A percentile compares a stretch with the other conserved stretches of the same genome.
These are phyloP conservation scores for Ilyonectria sp. DNA, from an alignment of 2,329 filamentous ascomycete genomes.

Conservation along the genomic window DNA sequence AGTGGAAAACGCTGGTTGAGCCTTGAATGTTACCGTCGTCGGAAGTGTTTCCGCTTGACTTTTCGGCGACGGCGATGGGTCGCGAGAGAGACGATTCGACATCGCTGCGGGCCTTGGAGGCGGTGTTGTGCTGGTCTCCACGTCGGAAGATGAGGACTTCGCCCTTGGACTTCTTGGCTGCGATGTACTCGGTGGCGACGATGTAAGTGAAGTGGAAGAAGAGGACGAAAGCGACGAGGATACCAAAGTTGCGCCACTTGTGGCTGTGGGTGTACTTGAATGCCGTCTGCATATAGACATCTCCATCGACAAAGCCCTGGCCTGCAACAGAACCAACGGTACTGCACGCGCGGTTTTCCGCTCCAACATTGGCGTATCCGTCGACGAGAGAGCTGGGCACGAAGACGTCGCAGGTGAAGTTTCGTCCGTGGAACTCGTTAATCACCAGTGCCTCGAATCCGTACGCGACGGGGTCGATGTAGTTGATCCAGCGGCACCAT, in stretches of 20 bases:
- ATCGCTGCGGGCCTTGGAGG: conserved; percentile 38
- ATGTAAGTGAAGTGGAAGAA: conserved; percentile 66
- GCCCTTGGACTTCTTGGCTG: conserved; percentile 70
- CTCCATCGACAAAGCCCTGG: conserved; percentile 60
- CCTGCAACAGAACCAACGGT: conserved; percentile 65
- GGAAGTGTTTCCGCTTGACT: conserved; percentile 18
- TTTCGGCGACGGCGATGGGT: conserved; percentile 41
- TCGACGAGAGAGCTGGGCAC: conserved; percentile 46
- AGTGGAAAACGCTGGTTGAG: conserved; percentile 71
- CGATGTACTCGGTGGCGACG: conserved; percentile 62
- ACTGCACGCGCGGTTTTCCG: conserved; percentile 60
- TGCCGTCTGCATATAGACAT: conserved; percentile 61
- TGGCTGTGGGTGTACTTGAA: conserved; percentile 65
- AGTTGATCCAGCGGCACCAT: conserved; percentile 80
- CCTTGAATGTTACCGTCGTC: conserved; percentile 44
- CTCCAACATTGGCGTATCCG: conserved; percentile 48
- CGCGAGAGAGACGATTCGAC: conserved; percentile 39
- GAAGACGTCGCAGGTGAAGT: conserved; percentile 45
- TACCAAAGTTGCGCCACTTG: conserved; percentile 71
- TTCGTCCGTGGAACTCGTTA: conserved; percentile 71
- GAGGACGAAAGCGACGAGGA: conserved; percentile 66
- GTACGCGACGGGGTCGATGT: conserved; percentile 76
- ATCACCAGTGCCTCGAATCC: conserved; percentile 77
- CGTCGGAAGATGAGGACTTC: conserved; percentile 73
- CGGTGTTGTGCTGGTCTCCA: conserved; percentile 48